Evolutionary conservation across 306 rosid genomes (phyloP).

Genomic region (Gleditsia sinensis): DNA sequence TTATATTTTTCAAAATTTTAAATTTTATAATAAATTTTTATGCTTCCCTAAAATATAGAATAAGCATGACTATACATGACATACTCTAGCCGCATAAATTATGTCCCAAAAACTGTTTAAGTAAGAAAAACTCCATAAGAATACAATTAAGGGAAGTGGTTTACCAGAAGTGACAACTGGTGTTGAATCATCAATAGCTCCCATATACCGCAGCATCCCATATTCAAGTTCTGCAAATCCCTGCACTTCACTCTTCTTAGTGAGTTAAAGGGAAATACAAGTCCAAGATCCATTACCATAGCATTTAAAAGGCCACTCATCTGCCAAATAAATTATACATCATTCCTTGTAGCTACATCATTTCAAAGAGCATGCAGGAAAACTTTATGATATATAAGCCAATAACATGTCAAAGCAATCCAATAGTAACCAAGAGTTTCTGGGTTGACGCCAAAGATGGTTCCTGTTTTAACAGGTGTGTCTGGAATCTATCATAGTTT

Average conservation of each 20-base stretch:
- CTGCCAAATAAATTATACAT: constrained; percentile 21
- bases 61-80: constrained; percentile 1
- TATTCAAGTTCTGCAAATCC: constrained; percentile 96
- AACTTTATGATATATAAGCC: constrained; percentile 1
- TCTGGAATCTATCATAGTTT: neutral
- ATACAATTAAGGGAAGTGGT: constrained; percentile 5
- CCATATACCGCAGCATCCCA: constrained; percentile 86
- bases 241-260: constrained; percentile 43
- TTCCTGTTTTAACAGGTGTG: neutral
- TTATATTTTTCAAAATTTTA: neutral
- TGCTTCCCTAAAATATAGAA: constrained; percentile 17
- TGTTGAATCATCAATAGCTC: constrained; percentile 81
- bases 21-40: constrained; percentile 4
- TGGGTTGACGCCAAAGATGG: neutral
- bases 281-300: constrained; percentile 20
- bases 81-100: neutral
- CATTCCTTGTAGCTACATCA: constrained; percentile 10
- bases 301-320: neutral
- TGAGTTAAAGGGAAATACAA: constrained; percentile 20
- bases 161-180: constrained; percentile 84
- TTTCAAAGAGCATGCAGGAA: constrained; percentile 10
- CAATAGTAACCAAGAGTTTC: neutral
- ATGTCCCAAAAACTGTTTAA: neutral
- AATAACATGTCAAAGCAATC: neutral
- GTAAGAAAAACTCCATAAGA: neutral